A percentile compares a stretch with the other conserved stretches of the same genome.
Conservation (phyloP, 140 eudicot species). For the Erigeron philadelphicus region DNA sequence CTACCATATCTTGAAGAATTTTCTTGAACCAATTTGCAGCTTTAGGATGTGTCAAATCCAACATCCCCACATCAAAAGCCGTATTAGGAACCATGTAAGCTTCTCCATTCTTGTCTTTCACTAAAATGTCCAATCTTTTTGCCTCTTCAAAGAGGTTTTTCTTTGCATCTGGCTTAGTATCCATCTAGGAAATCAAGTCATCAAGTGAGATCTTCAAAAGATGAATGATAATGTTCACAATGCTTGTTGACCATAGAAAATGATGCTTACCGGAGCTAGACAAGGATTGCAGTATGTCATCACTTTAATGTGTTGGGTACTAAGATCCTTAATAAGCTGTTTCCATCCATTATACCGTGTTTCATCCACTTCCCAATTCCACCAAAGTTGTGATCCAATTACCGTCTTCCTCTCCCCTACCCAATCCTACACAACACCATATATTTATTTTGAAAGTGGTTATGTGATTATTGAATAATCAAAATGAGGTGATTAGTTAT, state of each 20-base stretch:
- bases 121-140: constrained; percentile 77
- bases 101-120: constrained; percentile 71
- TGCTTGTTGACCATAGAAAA: constrained; percentile 1
- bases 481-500: neutral
- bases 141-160: constrained; percentile 89
- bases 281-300: constrained; percentile 99
- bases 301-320: constrained; percentile 52
- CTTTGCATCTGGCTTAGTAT: constrained; percentile 51
- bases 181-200: constrained; percentile 43
- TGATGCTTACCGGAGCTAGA: constrained; percentile 67
- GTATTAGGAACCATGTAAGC: constrained; percentile 96
- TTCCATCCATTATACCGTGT: constrained; percentile 75
- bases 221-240: neutral
- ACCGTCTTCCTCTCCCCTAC: constrained; percentile 90
- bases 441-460: constrained; percentile 1
- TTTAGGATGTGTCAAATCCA: constrained; percentile 87
- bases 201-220: constrained; percentile 23
- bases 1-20: constrained; percentile 77
- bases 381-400: constrained; percentile 96
- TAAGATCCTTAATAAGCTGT: constrained; percentile 61
- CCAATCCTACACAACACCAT: constrained; percentile 64
- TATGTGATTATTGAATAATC: neutral
- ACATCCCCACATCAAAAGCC: constrained; percentile 98
- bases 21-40: constrained; percentile 79
- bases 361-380: constrained; percentile 97